Base-by-base conservation (phyloP, 495 filamentous ascomycete species). In the Annulohypoxylon nitens region DNA sequence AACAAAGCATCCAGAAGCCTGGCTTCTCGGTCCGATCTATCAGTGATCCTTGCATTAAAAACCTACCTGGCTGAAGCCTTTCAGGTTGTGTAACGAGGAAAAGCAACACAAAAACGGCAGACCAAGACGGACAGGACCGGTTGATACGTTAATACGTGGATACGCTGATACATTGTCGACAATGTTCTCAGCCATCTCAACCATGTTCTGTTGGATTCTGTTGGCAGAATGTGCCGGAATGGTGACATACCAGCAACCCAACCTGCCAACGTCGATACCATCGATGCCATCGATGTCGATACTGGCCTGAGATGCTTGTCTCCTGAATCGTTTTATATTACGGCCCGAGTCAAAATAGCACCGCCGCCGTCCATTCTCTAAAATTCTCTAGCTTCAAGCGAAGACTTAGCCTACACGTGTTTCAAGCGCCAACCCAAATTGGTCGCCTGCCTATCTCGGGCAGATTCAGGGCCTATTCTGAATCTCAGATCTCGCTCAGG, bases 1-100 rank as follows among this genome's bases (percentile, higher is more conserved):
- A 43, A 54, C 23, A 60, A 20, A 45, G 57, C 66, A 69, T 11
- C 66, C 61, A 74, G 50, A 62, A 62, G 66, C 61, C 71, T 74
- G 71, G 71, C 71, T 74, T 62, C 71, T 74, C 71, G 71, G 71
- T 69, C 71, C 71, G 71, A 74, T 74, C 71, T 74, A 70, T 69
- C 71, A 74, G 61, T 62, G 48, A 74, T 66, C 71, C 71, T 66
- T 74, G 71, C 54, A 62, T 69, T 62, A 0, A 61, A 36, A 30
- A 37, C 55, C 55, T 10, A 54, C 20, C 57, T 66, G 50, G 30
- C 50, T 59, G 43, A 26, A 41, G 69, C 58, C 30, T 69, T 10
- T 26, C 12, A 37, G 9, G 66, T 41, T 69, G 61, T 74, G 66
- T 63, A 70, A 74, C 66, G 33, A 48, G 16, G 45, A 26, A 66